Base-by-base conservation (phyloP, 176 grass and related monocot genomes). In the Eleusine indica region DNA sequence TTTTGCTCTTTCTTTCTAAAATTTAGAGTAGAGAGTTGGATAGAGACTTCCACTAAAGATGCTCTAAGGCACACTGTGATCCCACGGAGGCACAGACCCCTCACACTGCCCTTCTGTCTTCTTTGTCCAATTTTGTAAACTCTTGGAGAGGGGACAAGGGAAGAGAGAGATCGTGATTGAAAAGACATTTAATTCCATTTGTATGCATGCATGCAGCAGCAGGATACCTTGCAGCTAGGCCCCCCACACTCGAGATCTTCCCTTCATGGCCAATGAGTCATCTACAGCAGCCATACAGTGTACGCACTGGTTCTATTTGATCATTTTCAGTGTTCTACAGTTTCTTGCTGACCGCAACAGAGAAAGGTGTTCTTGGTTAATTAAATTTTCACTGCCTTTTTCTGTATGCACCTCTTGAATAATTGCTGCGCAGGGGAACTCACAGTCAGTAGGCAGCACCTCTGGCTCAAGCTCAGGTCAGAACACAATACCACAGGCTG, bases 251-350 rank as follows among this genome's bases (percentile, higher is more conserved):
- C 75, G 85, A 97, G 53, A 97, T 94, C 89, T 94, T 97, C 82
- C 91, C 94, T 85, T 94, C 91, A 82, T 90, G 94, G 91, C 87
- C 91, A 92, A 93, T 90, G 88, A 93, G 62, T 79, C 78, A 87
- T 81, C 91, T 90, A 80, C 91, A 90, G 90, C 43, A 89, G 15
- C 82, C 58, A 86, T 83, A 92, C 86, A 92, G 86, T 89, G 82
- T 85, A 87, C 78, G 67, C 46, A 90, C 84, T 90, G 89, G 22
- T 87, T 86, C 80, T 63, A 17, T 87, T 90, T 42, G 69, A 68
- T 86, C 84, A 80, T 61, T 65, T 35, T 12, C 80, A 70, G 75
- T 51, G 70, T 51, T 53, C 61, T 86, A 86, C 88, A 86, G 84
- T 87, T 75, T 53, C 74, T 75, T 75, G 14, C 84, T 87, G 84